Conservation (phyloP, 2,329 filamentous ascomycete genomes). For the Apiospora sp. region DNA sequence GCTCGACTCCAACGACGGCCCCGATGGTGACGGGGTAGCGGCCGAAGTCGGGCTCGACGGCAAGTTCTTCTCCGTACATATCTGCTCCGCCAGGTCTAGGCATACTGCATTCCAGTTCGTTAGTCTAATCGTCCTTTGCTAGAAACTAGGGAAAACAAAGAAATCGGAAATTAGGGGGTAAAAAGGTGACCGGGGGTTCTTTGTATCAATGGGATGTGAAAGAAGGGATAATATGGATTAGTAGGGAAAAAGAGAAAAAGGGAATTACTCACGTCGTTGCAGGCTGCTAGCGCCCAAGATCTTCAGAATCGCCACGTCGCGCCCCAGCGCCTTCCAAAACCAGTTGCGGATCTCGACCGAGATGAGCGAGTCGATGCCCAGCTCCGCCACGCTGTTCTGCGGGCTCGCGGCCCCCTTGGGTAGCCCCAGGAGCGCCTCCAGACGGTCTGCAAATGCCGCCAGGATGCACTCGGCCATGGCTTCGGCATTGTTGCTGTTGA, state of each 20-base stretch:
- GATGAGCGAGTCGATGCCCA: conserved; percentile 52
- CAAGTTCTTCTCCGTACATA: neutral
- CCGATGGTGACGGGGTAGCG: neutral
- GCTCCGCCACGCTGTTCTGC: conserved; percentile 44
- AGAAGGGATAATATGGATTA: neutral
- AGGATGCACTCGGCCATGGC: conserved; percentile 39
- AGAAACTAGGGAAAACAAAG: neutral
- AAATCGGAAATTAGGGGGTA: neutral
- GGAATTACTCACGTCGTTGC: conserved; percentile 32
- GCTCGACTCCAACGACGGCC: neutral
- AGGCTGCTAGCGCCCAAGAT: conserved; percentile 40
- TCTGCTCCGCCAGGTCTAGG: conserved; percentile 9
- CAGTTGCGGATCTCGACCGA: conserved; percentile 51
- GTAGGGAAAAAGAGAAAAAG: neutral
- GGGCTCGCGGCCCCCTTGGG: conserved; percentile 39
- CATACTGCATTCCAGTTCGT: neutral
- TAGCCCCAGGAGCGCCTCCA: conserved; percentile 45
- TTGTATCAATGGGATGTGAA: neutral
- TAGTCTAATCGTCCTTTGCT: neutral
- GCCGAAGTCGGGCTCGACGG: neutral
- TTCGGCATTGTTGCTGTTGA: conserved; percentile 30
- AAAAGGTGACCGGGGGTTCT: neutral
- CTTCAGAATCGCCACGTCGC: conserved; percentile 43
- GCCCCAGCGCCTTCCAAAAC: conserved; percentile 44
- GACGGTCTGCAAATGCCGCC: conserved; percentile 38